Percentiles rank a stretch among this genome's conserved stretches.
Evolutionary conservation across 768 basidiomycete genomes (phyloP).

Genomic region (Mrakia gelida): DNA sequence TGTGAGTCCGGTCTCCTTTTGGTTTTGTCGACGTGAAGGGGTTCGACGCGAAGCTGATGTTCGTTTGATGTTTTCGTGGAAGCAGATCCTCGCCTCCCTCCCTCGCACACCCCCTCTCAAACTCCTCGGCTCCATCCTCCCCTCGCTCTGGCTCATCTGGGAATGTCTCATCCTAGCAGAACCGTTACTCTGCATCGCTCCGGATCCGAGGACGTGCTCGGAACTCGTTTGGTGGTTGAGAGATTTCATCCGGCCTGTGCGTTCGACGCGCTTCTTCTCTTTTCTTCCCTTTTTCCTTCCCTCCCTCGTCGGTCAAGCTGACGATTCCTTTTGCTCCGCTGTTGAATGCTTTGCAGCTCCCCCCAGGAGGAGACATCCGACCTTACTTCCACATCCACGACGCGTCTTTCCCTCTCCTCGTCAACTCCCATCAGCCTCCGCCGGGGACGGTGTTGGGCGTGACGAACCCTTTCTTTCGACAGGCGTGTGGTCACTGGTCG

Average conservation of each 20-base stretch:
- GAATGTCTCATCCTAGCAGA: constrained; percentile 89
- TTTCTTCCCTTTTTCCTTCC: background rate
- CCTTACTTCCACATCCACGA: constrained; percentile 98
- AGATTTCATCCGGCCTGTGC: constrained; percentile 76
- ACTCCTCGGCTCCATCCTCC: constrained; percentile 21
- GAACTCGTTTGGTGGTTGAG: constrained; percentile 89
- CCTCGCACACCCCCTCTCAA: constrained; percentile 22
- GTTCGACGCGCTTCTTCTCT: constrained; percentile 33
- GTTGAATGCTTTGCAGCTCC: constrained; percentile 55
- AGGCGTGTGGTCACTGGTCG: constrained; percentile 73
- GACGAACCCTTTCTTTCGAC: constrained; percentile 82
- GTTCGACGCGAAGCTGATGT: background rate
- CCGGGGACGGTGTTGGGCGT: constrained; percentile 72
- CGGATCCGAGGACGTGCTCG: constrained; percentile 69
- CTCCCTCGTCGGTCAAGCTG: no score
- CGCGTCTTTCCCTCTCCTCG: constrained; percentile 65
- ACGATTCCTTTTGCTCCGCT: no score
- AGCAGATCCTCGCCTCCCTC: constrained; percentile 31
- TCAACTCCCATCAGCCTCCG: constrained; percentile 75
- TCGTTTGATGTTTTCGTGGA: background rate
- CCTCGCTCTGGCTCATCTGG: constrained; percentile 53
- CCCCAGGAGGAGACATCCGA: constrained; percentile 74
- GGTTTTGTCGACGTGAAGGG: no score
- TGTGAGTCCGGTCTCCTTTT: background rate
- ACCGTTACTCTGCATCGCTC: constrained; percentile 72